Evolutionary conservation across 768 basidiomycete genomes (phyloP), one percentile per base, ranked within the genome.

Genomic region (Boletales sp.): DNA sequence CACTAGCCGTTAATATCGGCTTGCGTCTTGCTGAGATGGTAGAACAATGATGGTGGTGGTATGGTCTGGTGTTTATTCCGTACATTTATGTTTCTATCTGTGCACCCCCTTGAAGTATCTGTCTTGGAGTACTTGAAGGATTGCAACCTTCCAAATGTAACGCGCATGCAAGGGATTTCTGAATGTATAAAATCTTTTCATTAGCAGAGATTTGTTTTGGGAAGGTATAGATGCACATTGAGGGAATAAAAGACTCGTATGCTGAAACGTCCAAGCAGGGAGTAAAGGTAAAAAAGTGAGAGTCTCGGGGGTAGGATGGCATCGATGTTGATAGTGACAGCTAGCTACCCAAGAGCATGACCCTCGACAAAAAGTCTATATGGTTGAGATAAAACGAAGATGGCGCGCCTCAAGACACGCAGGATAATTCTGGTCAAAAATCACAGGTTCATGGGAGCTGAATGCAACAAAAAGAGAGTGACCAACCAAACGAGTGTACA

Each of bases 1-100:
- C 90, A 15, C 68, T 94, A 45, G 77, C 78, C 18, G 79, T 84
- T 54, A 94, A 94, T 62, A 79, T 94, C 55, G 86, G 76, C 18
- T 66, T 93, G 58, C 73, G 90, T 49, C 58, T 83, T 48, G 66
- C 75, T 12, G 82, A 88, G 66, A 76, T 86, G 76, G 41, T 5
- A 5, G 32, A 41, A 15, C 30, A 49, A 5, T 60, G 43, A 64
- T 36, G 35, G 39, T 32, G 3, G 13, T 8, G 10, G 25, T 17
- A n/a, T 8, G 28, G 15, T 10, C 37, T 18, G 5, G 32, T 41
- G 14, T 53, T 41, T 51, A 49, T 52, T 50, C 3, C 6, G 18
- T 45, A 40, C 25, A 31, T 50, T 35, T 4, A 36, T 45, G 17
- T 39, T 38, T 28, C 25, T 7, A 28, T 28, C 25, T 28, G 18